Evolutionary conservation across 169 alveolate species (phyloP), one percentile per base, ranked within the genome.

Genomic region (Plasmodium chabaudi): DNA sequence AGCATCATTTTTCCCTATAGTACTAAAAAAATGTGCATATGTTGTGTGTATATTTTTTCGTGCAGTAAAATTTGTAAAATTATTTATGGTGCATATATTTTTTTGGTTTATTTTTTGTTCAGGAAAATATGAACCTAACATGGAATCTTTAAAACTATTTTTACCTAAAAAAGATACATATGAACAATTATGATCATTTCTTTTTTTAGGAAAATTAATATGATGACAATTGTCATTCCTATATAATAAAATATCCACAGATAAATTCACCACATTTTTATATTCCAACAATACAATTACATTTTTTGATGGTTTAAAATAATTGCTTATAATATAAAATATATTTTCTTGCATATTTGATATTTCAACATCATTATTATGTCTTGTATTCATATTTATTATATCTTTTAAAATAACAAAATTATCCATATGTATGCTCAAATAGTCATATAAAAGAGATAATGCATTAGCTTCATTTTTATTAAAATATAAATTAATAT

Each of bases 231-330:
- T 34, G 6, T 34, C 42, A 34, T 34, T 42, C 51, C 47, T 72
- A 65, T 12, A 65, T 17, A 86, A 53, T 63, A 86, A 39, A 86
- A 86, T 86, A 86, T 86, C 91, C 15, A 86, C 44, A 23, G 91
- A 86, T 53, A 86, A 17, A 10, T 86, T 39, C 9, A 69, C 60
- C 9, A 1, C 56, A 46, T 86, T 71, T 57, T 86, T 86, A 59
- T 86, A 53, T 56, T 86, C 91, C 46, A 59, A 44, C 44, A 86
- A 44, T 9, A 46, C 23, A 21, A 44, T 25, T 44, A 71, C 59
- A 15, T 86, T 39, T 39, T 68, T 34, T n/a, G 49, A 47, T 12
- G 9, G 23, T 5, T 69, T 61, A 12, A 86, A 25, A 67, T 56
- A 15, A 53, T 63, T 68, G 44, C 47, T 59, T 6, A 86, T 5